Conservation (phyloP, 2,329 filamentous ascomycete genomes). For the Aureobasidium zeae region DNA sequence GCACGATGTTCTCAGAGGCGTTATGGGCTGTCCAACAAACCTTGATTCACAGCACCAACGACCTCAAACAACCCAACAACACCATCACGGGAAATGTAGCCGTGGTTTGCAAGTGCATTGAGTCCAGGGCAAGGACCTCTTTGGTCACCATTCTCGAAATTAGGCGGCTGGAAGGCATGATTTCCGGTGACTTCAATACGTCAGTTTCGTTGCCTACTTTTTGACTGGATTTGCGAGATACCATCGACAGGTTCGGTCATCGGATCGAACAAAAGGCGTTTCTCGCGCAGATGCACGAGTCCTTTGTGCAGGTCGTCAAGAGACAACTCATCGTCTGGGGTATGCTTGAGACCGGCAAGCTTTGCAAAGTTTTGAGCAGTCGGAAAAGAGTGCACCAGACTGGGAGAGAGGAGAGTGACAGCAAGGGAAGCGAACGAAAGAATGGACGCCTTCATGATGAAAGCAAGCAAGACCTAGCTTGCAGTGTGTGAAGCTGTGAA, state of each 20-base stretch:
- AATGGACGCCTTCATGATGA: conserved; percentile 10
- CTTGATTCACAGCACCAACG: conserved; percentile 1
- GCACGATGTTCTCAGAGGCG: not conserved
- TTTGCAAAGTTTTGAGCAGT: conserved; percentile 1
- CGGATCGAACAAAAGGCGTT: conserved; percentile 4
- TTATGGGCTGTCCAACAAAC: not conserved
- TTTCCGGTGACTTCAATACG: conserved; percentile 23
- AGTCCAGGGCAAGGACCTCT: conserved; percentile 24
- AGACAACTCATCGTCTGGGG: not conserved
- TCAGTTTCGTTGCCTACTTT: not conserved
- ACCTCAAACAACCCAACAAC: conserved; percentile 15
- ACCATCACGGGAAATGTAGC: conserved; percentile 20
- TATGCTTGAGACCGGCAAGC: not conserved
- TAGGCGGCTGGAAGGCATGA: conserved; percentile 25
- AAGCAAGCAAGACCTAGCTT: not conserved
- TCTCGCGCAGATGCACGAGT: not conserved
- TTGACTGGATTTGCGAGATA: not conserved
- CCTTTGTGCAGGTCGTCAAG: not conserved
- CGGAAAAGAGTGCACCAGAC: conserved; percentile 3
- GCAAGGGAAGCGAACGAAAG: not conserved
- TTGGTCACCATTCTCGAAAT: conserved; percentile 17
- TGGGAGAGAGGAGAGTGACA: not conserved
- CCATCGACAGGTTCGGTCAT: conserved; percentile 13
- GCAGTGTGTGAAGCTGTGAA: not conserved
- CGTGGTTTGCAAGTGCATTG: conserved; percentile 23